Evolutionary conservation across 139 green algal species (phyloP).

Genomic region (Ettlia oleoabundans): DNA sequence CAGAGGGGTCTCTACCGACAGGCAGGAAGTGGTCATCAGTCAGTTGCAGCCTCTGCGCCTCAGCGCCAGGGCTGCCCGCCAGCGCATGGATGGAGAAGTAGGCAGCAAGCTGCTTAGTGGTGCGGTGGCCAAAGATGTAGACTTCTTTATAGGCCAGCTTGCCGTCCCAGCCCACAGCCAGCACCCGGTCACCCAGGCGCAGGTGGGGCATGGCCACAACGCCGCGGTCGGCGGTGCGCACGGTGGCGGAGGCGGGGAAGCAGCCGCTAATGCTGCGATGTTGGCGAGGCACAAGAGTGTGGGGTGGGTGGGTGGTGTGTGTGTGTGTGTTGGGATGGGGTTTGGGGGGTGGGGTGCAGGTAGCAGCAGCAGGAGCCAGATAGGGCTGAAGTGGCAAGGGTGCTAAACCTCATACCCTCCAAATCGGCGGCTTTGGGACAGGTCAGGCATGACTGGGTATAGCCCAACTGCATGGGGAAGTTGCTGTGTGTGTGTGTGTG

Average conservation of each 20-base stretch:
- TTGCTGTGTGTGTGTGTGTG: too few relatives aligned
- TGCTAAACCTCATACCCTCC: too few relatives aligned
- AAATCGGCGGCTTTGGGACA: too few relatives aligned
- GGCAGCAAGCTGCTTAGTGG: not conserved
- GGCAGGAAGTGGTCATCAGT: not conserved
- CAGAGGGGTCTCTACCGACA: not conserved
- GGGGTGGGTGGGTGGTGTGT: too few relatives aligned
- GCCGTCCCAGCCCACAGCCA: constrained; percentile 5
- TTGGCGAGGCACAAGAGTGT: too few relatives aligned
- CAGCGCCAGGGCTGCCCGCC: not conserved
- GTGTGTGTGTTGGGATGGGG: too few relatives aligned
- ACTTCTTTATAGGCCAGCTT: not conserved
- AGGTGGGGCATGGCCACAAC: not conserved
- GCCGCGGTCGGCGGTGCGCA: not conserved
- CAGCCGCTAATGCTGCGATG: too few relatives aligned
- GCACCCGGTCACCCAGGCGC: constrained; percentile 2
- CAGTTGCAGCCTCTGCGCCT: not conserved
- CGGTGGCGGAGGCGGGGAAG: not conserved
- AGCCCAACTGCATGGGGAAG: too few relatives aligned
- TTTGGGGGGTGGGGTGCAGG: too few relatives aligned
- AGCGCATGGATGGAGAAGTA: not conserved
- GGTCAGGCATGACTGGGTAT: too few relatives aligned
- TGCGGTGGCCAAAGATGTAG: not conserved
- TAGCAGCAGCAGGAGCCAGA: too few relatives aligned
- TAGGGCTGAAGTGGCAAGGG: too few relatives aligned